Percentiles rank a stretch among this genome's conserved stretches.
phyloP scores from a whole-genome alignment of 2,329 filamentous ascomycete genomes.

The Colletotrichum orbiculare region DNA sequence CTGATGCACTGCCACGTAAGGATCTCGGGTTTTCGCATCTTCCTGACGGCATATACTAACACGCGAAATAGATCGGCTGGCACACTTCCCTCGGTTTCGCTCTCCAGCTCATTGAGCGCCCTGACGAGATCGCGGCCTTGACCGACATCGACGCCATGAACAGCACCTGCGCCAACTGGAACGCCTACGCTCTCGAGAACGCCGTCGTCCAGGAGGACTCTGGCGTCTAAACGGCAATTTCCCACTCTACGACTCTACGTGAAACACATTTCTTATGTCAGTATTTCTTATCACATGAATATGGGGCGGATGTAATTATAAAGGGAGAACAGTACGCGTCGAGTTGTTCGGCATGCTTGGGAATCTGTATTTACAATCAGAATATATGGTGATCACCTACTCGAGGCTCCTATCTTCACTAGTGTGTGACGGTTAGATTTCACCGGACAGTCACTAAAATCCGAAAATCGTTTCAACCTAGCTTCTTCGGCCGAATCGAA shows the following conservation, averaged over 20 bases:
- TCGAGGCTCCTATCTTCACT: too few relatives aligned
- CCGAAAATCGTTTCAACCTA: background rate
- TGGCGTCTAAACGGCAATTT: conserved; percentile 34
- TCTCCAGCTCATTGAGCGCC: conserved; percentile 40
- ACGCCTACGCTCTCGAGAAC: conserved; percentile 23
- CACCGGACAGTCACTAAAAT: too few relatives aligned
- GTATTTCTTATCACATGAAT: background rate
- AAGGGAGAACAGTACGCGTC: background rate
- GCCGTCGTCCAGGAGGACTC: conserved; percentile 39
- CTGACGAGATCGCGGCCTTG: conserved; percentile 36
- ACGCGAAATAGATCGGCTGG: conserved; percentile 32
- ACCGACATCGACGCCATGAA: conserved; percentile 31
- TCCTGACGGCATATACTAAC: background rate
- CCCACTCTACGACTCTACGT: conserved; percentile 10
- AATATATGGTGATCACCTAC: too few relatives aligned
- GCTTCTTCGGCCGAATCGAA: background rate
- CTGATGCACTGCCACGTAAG: conserved; percentile 59
- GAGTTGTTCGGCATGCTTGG: too few relatives aligned
- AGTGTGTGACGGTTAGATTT: too few relatives aligned
- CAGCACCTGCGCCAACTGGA: conserved; percentile 37
- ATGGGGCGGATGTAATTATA: background rate
- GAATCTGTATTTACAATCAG: too few relatives aligned
- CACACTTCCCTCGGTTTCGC: conserved; percentile 40
- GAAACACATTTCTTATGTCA: conserved; percentile 13
- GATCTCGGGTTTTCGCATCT: background rate